These are phyloP conservation scores for Fusarium agapanthi DNA, from an alignment of 2,329 filamentous ascomycete species.

Conservation along the genomic window DNA sequence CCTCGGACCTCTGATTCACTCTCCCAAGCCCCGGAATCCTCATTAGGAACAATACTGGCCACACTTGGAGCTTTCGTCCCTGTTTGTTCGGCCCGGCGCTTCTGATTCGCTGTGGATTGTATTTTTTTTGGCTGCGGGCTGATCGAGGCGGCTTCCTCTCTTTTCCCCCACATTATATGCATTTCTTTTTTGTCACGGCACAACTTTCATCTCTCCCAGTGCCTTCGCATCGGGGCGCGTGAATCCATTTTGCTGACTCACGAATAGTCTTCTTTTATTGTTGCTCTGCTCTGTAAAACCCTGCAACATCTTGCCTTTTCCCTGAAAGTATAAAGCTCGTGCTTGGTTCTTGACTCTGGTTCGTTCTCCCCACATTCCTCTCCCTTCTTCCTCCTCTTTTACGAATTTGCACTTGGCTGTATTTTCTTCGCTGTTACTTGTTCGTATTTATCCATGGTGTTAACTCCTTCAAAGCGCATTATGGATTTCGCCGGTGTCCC, in stretches of 20 bases:
- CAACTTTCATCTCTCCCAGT: neutral
- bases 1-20: conserved; percentile 14
- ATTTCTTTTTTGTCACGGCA: neutral
- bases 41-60: neutral
- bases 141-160: neutral
- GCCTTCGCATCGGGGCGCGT: neutral
- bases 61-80: neutral
- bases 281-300: conserved; percentile 35
- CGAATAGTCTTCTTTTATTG: conserved; percentile 23
- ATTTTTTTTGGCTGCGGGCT: neutral
- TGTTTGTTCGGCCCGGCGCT: neutral
- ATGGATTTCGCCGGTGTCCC: conserved; percentile 47
- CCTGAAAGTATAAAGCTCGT: conserved; percentile 32
- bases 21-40: neutral
- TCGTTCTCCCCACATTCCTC: neutral
- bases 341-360: conserved; percentile 28
- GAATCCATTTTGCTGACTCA: conserved; percentile 10
- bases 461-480: conserved; percentile 35
- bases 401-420: neutral
- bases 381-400: neutral
- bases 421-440: neutral
- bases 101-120: neutral
- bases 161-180: neutral
- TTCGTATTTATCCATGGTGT: neutral
- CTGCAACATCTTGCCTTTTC: conserved; percentile 32